These are phyloP conservation scores for Neofusicoccum laricinum DNA, from an alignment of 2,329 filamentous ascomycete species.

Conservation along the genomic window DNA sequence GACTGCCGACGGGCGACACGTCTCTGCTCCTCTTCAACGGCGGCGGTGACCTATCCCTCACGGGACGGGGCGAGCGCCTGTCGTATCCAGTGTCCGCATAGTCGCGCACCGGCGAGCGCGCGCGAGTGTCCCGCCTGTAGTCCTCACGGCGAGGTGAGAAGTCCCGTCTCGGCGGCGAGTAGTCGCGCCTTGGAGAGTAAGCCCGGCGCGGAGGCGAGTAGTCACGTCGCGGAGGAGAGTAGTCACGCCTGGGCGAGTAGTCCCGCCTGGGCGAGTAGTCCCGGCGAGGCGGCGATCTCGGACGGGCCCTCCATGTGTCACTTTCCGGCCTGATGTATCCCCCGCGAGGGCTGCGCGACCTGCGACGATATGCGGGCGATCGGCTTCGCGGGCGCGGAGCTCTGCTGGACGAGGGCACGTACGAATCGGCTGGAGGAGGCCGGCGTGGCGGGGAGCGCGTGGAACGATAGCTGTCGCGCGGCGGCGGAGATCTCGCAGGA, in stretches of 20 bases:
- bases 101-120: slow-evolving; percentile 38
- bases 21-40: slow-evolving; percentile 45
- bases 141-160: slow-evolving; percentile 43
- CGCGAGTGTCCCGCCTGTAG: slow-evolving; percentile 33
- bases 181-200: slow-evolving; percentile 41
- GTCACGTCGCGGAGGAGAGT: slow-evolving; percentile 20
- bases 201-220: slow-evolving; percentile 37
- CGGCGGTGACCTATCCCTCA: slow-evolving; percentile 43
- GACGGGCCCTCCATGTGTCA: slow-evolving; percentile 43
- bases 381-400: slow-evolving; percentile 37
- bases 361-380: slow-evolving; percentile 33
- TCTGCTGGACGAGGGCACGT: slow-evolving; percentile 34
- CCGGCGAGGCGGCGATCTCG: slow-evolving; percentile 49
- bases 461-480: slow-evolving; percentile 36
- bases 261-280: slow-evolving; percentile 36
- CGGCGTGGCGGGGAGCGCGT: slow-evolving; percentile 34
- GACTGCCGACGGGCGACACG: slow-evolving; percentile 46
- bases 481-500: slow-evolving; percentile 17
- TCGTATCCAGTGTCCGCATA: slow-evolving; percentile 33
- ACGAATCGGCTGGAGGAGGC: slow-evolving; percentile 38
- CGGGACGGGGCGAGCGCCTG: slow-evolving; percentile 40
- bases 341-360: slow-evolving; percentile 38
- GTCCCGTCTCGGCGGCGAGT: slow-evolving; percentile 1
- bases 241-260: slow-evolving; percentile 25
- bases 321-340: slow-evolving; percentile 28